phyloP scores from a whole-genome alignment of 768 basidiomycete genomes.

The Sporobolomyces phaffii region DNA sequence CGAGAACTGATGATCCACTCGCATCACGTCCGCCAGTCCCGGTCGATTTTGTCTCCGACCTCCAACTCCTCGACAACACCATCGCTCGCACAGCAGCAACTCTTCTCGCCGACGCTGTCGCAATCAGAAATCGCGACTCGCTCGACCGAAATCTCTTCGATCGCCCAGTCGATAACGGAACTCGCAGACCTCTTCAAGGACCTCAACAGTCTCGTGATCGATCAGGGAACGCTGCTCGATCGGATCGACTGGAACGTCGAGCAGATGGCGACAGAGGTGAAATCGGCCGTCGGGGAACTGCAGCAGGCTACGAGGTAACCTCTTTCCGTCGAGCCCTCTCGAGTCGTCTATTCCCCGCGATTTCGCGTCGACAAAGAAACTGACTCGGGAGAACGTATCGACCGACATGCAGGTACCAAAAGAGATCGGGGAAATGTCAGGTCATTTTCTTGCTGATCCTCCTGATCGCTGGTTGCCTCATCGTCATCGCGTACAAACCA shows the following conservation, averaged over 20 bases:
- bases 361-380: too few relatives aligned
- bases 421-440: conserved; percentile 82
- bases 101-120: conserved; percentile 38
- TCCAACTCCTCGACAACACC: conserved; percentile 13
- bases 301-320: conserved; percentile 71
- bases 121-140: conserved; percentile 46
- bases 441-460: conserved; percentile 88
- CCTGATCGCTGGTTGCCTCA: conserved; percentile 76
- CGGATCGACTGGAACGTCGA: conserved; percentile 97
- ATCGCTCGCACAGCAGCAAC: conserved; percentile 18
- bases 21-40: conserved; percentile 3
- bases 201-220: conserved; percentile 83
- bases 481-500: conserved; percentile 69
- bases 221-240: conserved; percentile 94
- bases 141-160: conserved; percentile 69
- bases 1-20: background rate
- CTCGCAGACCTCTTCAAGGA: conserved; percentile 96
- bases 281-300: conserved; percentile 78
- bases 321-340: too few relatives aligned
- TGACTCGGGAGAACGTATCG: too few relatives aligned
- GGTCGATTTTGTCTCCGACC: conserved; percentile 16
- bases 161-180: conserved; percentile 82
- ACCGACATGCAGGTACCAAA: conserved; percentile 65
- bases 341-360: too few relatives aligned
- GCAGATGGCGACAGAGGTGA: conserved; percentile 71